Evolutionary conservation across 2,329 filamentous ascomycete species (phyloP), one percentile per base, ranked within the genome.

Genomic region (Neospermospora avenae): DNA sequence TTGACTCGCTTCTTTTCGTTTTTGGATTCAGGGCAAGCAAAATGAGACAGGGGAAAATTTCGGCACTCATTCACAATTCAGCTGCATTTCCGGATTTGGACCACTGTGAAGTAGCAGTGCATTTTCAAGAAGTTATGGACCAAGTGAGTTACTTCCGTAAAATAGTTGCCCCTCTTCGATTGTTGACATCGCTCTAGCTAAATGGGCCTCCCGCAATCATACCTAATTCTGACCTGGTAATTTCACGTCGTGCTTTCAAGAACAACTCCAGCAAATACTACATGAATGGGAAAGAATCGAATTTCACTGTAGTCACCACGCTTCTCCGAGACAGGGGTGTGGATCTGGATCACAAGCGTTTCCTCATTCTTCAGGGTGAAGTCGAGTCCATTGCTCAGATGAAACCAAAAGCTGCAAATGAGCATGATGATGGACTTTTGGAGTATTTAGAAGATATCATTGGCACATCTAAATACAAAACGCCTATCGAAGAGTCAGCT

Each of bases 201-300:
- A 86, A 81, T 16, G 91, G 91, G 51, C 85, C 84, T 42, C 84
- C 87, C 59, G 85, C 92, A 69, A 81, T 93, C 14, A 85, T 98
- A 49, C 90, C 92, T 41, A 83, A 95, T 70, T 96, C 93, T 16
- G 85, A 89, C 59, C 80, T 99, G 55, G 81, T 97, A 62, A 89
- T 99, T 66, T 97, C 95, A 7, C 86, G 95, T 70, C 89, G 88
- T 72, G 95, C 93, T 0, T 99, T 99, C 84, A 95, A 92, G 74
- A 99, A 98, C 77, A 99, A 98, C 75, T 88, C 90, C 10, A 98
- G 93, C 84, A 96, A 95, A 75, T 99, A 99, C 77, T 98, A 96
- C 77, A 96, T 99, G 78, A 91, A 99, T 71, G 86, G 84, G 65
- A 90, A 89, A 69, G 87, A 89, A 63, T 96, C 93, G 35, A 96